Evolutionary conservation across 2,329 filamentous ascomycete genomes (phyloP).

Genomic region (Xylaria sp.): DNA sequence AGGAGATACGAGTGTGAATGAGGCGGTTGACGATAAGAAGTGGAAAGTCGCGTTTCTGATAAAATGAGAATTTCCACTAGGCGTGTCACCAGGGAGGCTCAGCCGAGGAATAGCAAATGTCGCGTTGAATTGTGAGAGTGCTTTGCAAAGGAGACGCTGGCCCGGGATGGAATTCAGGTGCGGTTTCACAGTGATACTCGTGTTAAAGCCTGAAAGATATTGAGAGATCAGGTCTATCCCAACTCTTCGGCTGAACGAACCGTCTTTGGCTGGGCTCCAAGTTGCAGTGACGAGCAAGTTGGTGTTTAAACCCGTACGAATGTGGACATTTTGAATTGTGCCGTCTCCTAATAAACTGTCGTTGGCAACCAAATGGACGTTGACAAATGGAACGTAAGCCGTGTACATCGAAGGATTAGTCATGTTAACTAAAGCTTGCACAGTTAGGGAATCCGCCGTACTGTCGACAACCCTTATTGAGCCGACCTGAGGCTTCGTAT

Average conservation of each 20-base stretch:
- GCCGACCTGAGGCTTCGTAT: constrained; percentile 67
- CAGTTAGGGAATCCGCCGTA: constrained; percentile 69
- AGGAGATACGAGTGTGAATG: constrained; percentile 83
- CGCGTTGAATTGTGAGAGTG: constrained; percentile 73
- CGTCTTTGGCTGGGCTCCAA: constrained; percentile 76
- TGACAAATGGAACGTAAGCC: constrained; percentile 79
- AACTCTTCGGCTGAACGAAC: constrained; percentile 62
- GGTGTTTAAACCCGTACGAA: constrained; percentile 74
- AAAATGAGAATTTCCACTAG: constrained; percentile 65
- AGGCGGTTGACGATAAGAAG: constrained; percentile 82
- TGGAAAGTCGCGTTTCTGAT: constrained; percentile 88
- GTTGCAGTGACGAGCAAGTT: constrained; percentile 69
- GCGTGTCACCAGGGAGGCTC: constrained; percentile 57
- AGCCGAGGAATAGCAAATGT: constrained; percentile 75
- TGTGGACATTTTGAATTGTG: constrained; percentile 65
- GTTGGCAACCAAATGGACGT: constrained; percentile 77
- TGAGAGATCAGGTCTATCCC: constrained; percentile 79
- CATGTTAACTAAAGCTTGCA: constrained; percentile 77
- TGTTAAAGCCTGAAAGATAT: constrained; percentile 88
- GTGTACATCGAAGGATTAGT: constrained; percentile 91
- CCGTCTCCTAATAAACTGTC: constrained; percentile 77
- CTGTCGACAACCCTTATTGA: constrained; percentile 77
- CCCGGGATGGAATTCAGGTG: constrained; percentile 76
- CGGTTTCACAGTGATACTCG: constrained; percentile 74
- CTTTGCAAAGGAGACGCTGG: constrained; percentile 73